Base-by-base conservation (phyloP, 2,329 filamentous ascomycete species). In the Xylaria sp. region DNA sequence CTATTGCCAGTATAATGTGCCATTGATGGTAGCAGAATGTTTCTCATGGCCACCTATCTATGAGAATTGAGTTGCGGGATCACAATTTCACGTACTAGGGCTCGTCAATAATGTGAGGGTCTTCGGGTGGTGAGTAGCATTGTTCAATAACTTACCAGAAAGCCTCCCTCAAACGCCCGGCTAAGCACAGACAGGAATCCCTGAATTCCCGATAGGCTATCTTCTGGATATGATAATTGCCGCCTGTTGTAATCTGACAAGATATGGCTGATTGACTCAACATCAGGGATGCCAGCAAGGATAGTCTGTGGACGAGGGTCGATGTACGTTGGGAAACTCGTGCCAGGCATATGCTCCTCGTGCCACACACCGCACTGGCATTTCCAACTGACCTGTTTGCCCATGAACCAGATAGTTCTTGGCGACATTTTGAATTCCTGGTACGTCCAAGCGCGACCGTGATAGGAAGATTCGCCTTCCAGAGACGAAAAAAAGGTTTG, bases 81-180 rank as follows among this genome's bases (percentile, higher is more conserved):
- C 34, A 11, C 11, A 36, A 11, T 7, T 11, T 36, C 34, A 8
- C 24, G 7, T 36, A 36, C 11, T 36, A 7, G 7, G 34, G 34
- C 7, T 7, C 1, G 11, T 11, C 34, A 36, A 36, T 36, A 36
- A 36, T 36, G 7, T 36, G 34, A 36, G 34, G 34, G 34, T 11
- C 34, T 8, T 11, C 34, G 11, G 34, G 34, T 36, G 11, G 34
- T n/a, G 11, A 58, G 24, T 9, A n/a, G 36, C n/a, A 30, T 45
- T 47, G 21, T 27, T 27, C 24, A 27, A 27, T 27, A n/a, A 45
- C 55, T 45, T 45, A 45, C 55, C 55, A 60, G 27, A 60, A 60
- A 60, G 11, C 57, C 57, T 14, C 45, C 57, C 1, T 24, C n/a
- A 51, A 60, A 60, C 4, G 45, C 45, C 11, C 45, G 57, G 9